Evolutionary conservation across 2,329 filamentous ascomycete species (phyloP), one percentile per base, ranked within the genome.

Genomic region (Exophiala lecanii-corni): DNA sequence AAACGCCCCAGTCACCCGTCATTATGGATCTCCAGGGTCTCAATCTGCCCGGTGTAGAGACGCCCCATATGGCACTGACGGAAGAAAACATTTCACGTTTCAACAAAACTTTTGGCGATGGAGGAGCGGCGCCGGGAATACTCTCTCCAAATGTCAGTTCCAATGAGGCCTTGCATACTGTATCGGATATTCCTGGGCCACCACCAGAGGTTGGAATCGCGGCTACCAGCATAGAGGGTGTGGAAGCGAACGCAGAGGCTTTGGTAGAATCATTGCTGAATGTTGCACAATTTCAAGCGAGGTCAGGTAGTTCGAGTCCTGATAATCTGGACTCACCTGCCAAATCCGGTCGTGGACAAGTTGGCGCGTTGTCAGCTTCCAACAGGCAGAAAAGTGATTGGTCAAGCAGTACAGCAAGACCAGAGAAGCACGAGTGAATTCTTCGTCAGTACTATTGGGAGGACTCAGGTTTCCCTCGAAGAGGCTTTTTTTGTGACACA

Each of bases 51-150:
- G 25, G 12, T n/a, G 18, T 5, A 23, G 21, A 20, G 16, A 16
- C 9, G 34, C 35, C 43, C 15, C 28, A 16, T 4, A 45, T 53
- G 43, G 54, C 54, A 2, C 53, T 78, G 48, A 78, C 75, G 1
- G 70, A 75, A 49, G 74, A 74, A 55, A 78, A 78, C 51, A 61
- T 78, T 35, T 72, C 69, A 25, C 73, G 63, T 47, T 54, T 77
- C 15, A 57, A 57, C 30, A 26, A 36, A 16, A 35, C 33, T 23
- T 42, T 43, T 25, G 46, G 46, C 15, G 10, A 20, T 13, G 25
- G 41, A 17, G 3, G 33, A 12, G 12, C n/a, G 20, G 12, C 9
- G 12, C 4, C 18, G 20, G 32, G 17, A 28, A 28, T 32, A 16
- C 15, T 20, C 15, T 44, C 45, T 3, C 25, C 42, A 4, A 33